Conservation (phyloP, 2,329 filamentous ascomycete genomes). For the Chaetomium sp. region DNA sequence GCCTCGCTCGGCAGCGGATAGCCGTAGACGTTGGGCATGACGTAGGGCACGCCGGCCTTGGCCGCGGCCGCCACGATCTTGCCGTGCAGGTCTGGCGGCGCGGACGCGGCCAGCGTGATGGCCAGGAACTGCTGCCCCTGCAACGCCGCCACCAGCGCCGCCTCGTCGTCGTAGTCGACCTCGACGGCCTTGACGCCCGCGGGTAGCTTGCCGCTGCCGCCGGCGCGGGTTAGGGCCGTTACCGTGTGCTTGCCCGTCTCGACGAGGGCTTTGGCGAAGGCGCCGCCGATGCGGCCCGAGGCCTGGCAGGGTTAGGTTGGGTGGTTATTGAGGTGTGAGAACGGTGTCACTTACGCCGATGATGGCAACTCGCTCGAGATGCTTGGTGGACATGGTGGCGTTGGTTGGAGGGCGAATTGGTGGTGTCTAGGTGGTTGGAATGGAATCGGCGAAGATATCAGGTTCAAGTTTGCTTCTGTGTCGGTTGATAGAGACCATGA, state of each 20-base stretch:
- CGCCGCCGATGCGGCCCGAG: slow-evolving; percentile 20
- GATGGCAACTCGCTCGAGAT: slow-evolving; percentile 9
- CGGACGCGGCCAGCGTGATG: slow-evolving; percentile 50
- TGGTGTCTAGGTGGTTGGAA: not conserved
- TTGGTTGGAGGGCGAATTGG: not conserved
- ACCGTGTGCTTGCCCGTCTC: slow-evolving; percentile 25
- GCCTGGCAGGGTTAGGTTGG: slow-evolving; percentile 3
- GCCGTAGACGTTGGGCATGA: slow-evolving; percentile 54
- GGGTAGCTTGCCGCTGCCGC: slow-evolving; percentile 19
- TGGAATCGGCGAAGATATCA: not conserved
- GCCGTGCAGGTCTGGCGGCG: slow-evolving; percentile 46
- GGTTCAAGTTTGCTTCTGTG: not conserved
- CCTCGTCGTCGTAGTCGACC: slow-evolving; percentile 26
- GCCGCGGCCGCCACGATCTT: slow-evolving; percentile 53
- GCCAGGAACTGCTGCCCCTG: slow-evolving; percentile 45
- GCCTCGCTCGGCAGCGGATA: slow-evolving; percentile 36
- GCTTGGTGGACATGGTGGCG: slow-evolving; percentile 9
- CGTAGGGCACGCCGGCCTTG: slow-evolving; percentile 52
- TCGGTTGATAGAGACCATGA: not conserved
- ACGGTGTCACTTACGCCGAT: slow-evolving; percentile 16
- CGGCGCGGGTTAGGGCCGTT: slow-evolving; percentile 27
- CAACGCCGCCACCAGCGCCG: slow-evolving; percentile 24
- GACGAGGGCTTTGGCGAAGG: slow-evolving; percentile 11
- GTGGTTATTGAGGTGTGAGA: not conserved
- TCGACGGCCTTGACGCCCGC: slow-evolving; percentile 20